Base-by-base conservation (phyloP, 2,329 filamentous ascomycete species). In the Penicillium brevicompactum region DNA sequence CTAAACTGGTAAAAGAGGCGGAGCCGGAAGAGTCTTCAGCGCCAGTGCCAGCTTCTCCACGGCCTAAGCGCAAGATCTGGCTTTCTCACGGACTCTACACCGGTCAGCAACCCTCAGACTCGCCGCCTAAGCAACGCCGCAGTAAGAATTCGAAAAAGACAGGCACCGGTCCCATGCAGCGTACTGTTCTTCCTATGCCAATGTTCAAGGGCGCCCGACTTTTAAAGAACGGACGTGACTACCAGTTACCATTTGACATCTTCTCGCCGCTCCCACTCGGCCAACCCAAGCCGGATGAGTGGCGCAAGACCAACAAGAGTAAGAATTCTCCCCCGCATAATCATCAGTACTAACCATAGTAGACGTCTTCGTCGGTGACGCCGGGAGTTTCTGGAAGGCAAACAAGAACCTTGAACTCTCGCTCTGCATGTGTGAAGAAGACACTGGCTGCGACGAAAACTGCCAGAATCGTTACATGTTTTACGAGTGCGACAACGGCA, bases 381-480 rank as follows among this genome's bases (percentile, higher is more conserved):
- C 92, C 21, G 85, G 83, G 24, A 84, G 87, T 10, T 83, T 89
- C 65, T 96, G 92, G 91, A 90, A 90, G 72, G 91, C 91, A 67
- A 86, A 83, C 41, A 88, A 88, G 37, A 85, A 88, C 56, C 84
- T 88, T 64, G 86, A 91, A 65, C 84, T 90, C 58, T 91, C 88
- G 56, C 84, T 86, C 69, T 96, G 92, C 69, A 86, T 91, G 55
- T 96, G 92, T 76, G 86, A 79, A 41, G 80, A 84, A 6, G 89
- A 92, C 50, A 86, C 88, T 51, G 92, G 91, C 34, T 97, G 94
- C 67, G 90, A 87, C 60, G 91, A 97, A 60, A 84, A 89, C 66
- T 99, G 94, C 75, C 90, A 96, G 70, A 99, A 99, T 73, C 84
- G 92, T 59, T 92, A 92, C 73, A 97, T 97, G 92, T 87, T 96